Base-by-base conservation (phyloP, 1,284 basidiomycete species). In the Grifola frondosa region DNA sequence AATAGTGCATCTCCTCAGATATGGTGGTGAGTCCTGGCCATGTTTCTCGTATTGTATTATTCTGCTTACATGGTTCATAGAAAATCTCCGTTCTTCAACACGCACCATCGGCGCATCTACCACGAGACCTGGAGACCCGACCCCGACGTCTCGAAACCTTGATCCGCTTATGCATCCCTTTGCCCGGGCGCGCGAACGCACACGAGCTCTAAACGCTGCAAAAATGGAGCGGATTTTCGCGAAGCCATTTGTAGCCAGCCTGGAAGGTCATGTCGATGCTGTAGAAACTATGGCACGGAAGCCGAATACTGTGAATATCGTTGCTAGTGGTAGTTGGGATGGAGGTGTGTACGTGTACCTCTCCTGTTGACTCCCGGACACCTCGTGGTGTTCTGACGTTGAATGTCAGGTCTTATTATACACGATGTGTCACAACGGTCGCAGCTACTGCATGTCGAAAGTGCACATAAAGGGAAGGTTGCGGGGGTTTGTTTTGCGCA, bases 171-270 rank as follows among this genome's bases (percentile, higher is more conserved):
- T 94, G 66, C 96, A 99, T 62, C 97, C 96, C 0, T 98, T 99
- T 64, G 77, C 92, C 4, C 85, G 90, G 33, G 88, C 93, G 11
- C 74, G 97, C 48, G 96, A 99, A 70, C 92, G 97, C 39, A 94
- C 86, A 16, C 83, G 97, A 46, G 97, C 97, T 2, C 66, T 99
- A 36, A 97, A 94, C 48, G 96, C 96, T 0, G 89, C 88, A 17
- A 99, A 99, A 71, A 88, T 99, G 73, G 95, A 98, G 46, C 75
- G 92, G 40, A 91, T 99, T 71, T 98, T 98, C 63, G 88, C 96
- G 20, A 98, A 97, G 63, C 97, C 97, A 0, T 99, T 99, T 57
- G 77, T 99, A 7, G 91, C 81, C 22, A 80, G 84, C 40, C 65
- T 99, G 33, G 95, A 97, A 47, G 97, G 96, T 0, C 96, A 98